Evolutionary conservation across 257 asterid genomes (phyloP).

Genomic region (Anisodus acutangulus): DNA sequence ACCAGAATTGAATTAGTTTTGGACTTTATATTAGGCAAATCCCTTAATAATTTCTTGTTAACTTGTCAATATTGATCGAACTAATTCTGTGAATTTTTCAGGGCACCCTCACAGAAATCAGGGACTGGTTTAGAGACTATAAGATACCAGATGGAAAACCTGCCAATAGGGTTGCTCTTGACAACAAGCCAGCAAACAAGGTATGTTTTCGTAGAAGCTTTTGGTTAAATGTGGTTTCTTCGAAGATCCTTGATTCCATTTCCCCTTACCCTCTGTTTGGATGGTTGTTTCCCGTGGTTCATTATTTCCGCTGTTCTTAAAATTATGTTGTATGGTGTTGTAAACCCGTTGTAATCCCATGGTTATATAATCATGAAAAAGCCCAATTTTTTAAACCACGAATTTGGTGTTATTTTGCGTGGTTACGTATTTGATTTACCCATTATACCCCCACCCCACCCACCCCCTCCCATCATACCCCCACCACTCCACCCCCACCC

Average conservation of each 20-base stretch:
- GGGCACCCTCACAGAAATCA: conserved; percentile 95
- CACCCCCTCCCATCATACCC: too few species aligned
- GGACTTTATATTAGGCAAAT: background rate
- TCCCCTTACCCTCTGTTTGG: background rate
- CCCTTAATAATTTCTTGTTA: background rate
- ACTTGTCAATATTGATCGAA: conserved; percentile 5
- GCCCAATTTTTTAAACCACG: too few species aligned
- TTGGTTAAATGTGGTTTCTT: conserved; percentile 19
- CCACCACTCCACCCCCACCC: too few species aligned
- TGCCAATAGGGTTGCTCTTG: conserved; percentile 93
- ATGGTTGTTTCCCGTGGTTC: too few species aligned
- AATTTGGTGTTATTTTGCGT: too few species aligned
- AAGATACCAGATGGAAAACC: conserved; percentile 99
- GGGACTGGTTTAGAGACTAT: conserved; percentile 99
- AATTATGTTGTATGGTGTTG: too few species aligned
- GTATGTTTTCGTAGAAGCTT: conserved; percentile 40
- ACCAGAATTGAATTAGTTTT: background rate
- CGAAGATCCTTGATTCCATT: conserved; percentile 10
- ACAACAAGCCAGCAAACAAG: conserved; percentile 92
- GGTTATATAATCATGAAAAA: too few species aligned
- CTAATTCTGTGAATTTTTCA: conserved; percentile 35
- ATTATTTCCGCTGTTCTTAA: too few species aligned
- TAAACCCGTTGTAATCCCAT: too few species aligned
- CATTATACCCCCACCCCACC: too few species aligned
- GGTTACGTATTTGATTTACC: too few species aligned